Evolutionary conservation across 2,329 filamentous ascomycete genomes (phyloP), one percentile per base, ranked within the genome.

Genomic region (Fusarium verrucosum): DNA sequence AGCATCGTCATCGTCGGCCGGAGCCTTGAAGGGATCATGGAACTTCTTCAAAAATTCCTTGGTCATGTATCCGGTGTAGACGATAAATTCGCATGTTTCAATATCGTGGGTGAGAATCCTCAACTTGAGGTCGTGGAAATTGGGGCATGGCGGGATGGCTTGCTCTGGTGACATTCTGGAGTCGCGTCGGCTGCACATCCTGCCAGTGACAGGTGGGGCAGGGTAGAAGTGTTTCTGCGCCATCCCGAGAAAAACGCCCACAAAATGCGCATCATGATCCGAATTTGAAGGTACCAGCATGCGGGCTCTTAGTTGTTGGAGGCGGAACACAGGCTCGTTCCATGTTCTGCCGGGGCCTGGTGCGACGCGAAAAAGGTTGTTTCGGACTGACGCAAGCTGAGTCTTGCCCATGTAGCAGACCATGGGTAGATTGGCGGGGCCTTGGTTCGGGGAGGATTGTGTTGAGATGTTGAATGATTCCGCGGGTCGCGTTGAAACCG

Each of bases 161-260:
- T 62, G 55, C 7, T 50, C 62, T 5, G 58, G 40, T 1, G 71
- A 72, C 50, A 72, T 73, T 22, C 70, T 71, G 4, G 73, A 72
- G 13, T 73, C 70, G 49, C 68, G 69, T 23, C 68, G n/a, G n/a
- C n/a, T n/a, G n/a, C n/a, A n/a, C n/a, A n/a, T n/a, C n/a, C n/a
- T 65, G 10, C 58, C 56, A 1, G 64, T 63, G 14, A 61, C 38
- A 17, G 58, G 28, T 16, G 71, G 73, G 17, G 37, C 30, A 10
- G 61, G 64, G 68, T 87, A 86, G 54, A 84, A 84, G 42, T 83
- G 79, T 10, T 79, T 77, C 66, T 88, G 85, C 9, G 85, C 85
- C 81, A 87, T 84, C 42, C 82, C 81, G 13, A 88, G 66, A 54
- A 87, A 81, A 38, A 82, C 78, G 19, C 80, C 83, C 7, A 84